Evolutionary conservation across 108 stramenopile genomes (phyloP).

Genomic region (Conticribra guillardii): DNA sequence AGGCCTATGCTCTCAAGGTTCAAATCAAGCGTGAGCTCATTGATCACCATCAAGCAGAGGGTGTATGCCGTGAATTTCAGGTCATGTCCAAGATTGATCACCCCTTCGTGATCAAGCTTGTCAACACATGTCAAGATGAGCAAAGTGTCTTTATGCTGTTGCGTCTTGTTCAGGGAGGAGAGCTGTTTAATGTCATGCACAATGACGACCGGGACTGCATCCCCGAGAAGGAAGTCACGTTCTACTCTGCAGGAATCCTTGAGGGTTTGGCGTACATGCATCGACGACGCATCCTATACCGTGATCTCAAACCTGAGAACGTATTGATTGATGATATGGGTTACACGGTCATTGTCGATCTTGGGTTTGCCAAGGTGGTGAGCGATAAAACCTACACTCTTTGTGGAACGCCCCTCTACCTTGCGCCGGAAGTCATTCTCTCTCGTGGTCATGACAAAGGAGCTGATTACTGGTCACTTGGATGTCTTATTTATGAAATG

Average conservation of each 20-base stretch:
- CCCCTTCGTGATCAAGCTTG: conserved; percentile 88
- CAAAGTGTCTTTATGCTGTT: conserved; percentile 67
- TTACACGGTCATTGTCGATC: conserved; percentile 91
- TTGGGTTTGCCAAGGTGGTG: conserved; percentile 91
- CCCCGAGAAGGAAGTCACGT: conserved; percentile 61
- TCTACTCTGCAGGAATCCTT: conserved; percentile 69
- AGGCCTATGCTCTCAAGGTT: conserved; percentile 90
- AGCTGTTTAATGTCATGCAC: conserved; percentile 78
- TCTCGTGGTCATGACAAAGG: conserved; percentile 78
- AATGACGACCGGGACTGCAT: conserved; percentile 51
- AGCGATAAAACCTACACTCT: conserved; percentile 91
- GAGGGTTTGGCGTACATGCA: conserved; percentile 86
- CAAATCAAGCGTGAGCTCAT: conserved; percentile 94
- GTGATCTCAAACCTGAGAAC: conserved; percentile 94
- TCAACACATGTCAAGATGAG: conserved; percentile 80
- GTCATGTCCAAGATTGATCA: conserved; percentile 85
- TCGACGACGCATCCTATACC: conserved; percentile 70
- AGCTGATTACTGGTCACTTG: conserved; percentile 92
- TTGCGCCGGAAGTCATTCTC: conserved; percentile 84
- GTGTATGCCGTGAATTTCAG: conserved; percentile 60
- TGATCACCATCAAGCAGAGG: conserved; percentile 84
- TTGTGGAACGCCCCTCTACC: conserved; percentile 94
- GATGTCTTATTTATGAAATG: conserved; percentile 92
- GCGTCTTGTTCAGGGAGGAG: conserved; percentile 84
- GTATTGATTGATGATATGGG: conserved; percentile 86